phyloP scores from a whole-genome alignment of 768 basidiomycete species.

The Crepidotus variabilis region DNA sequence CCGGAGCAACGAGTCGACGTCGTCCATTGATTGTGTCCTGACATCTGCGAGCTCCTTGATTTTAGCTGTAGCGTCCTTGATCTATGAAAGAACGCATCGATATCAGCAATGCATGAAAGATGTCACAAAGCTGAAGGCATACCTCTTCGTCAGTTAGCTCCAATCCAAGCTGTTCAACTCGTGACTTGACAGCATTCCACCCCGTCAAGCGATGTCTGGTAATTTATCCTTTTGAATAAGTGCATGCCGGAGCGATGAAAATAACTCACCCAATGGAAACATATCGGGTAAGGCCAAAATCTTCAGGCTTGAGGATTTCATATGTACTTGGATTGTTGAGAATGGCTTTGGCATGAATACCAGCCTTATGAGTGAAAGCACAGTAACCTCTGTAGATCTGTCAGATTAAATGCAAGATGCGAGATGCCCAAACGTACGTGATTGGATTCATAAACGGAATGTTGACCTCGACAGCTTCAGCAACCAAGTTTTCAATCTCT shows the following conservation, averaged over 20 bases:
- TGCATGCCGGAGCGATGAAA: neutral
- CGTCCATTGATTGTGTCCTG: conserved; percentile 98
- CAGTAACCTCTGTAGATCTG: conserved; percentile 81
- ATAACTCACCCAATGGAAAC: conserved; percentile 85
- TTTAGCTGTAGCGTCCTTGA: conserved; percentile 98
- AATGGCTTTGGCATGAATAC: conserved; percentile 99
- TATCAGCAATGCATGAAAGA: conserved; percentile 2
- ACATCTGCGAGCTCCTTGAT: conserved; percentile 99
- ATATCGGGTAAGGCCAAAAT: conserved; percentile 96
- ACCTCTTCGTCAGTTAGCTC: conserved; percentile 88
- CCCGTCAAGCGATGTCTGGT: conserved; percentile 87
- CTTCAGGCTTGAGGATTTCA: conserved; percentile 98
- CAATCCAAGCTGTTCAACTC: conserved; percentile 95
- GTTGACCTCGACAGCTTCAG: conserved; percentile 97
- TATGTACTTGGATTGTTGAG: conserved; percentile 98
- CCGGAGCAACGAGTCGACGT: conserved; percentile 94
- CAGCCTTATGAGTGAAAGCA: conserved; percentile 99
- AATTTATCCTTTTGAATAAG: neutral
- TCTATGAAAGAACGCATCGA: conserved; percentile 31
- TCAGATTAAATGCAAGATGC: conserved; percentile 4
- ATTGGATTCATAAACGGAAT: conserved; percentile 97
- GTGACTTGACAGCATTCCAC: conserved; percentile 99
- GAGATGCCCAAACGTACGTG: conserved; percentile 48
- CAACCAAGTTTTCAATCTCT: conserved; percentile 98
- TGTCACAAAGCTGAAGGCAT: conserved; percentile 9